These are phyloP conservation scores for Vaccinium vitisidaea DNA, from an alignment of 148 eudicot species.

Conservation along the genomic window DNA sequence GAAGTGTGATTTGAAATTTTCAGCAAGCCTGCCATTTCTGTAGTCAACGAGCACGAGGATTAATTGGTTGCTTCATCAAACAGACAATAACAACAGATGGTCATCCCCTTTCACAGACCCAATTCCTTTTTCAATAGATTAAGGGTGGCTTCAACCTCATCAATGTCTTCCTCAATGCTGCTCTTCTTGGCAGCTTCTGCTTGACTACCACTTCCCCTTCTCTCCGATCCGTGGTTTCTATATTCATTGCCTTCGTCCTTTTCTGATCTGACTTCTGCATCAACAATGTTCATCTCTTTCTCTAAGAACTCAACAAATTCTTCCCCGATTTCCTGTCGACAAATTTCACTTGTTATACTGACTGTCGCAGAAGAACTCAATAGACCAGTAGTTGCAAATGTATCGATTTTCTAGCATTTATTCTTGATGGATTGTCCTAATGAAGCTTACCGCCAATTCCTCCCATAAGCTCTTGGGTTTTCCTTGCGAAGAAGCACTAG, in stretches of 20 bases:
- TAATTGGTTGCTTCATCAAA: neutral
- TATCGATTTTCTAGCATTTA: neutral
- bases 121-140: slow-evolving; percentile 80
- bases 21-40: neutral
- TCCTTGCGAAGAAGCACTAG: slow-evolving; percentile 70
- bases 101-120: slow-evolving; percentile 46
- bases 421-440: neutral
- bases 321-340: slow-evolving; percentile 85
- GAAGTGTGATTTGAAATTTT: neutral
- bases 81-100: neutral
- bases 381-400: neutral
- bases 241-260: slow-evolving; percentile 21
- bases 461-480: slow-evolving; percentile 99
- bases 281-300: slow-evolving; percentile 79
- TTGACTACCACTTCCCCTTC: slow-evolving; percentile 25
- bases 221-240: slow-evolving; percentile 26
- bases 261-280: slow-evolving; percentile 35
- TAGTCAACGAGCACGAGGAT: neutral
- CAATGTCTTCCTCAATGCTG: slow-evolving; percentile 61
- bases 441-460: slow-evolving; percentile 68
- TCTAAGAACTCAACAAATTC: slow-evolving; percentile 96
- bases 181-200: slow-evolving; percentile 29
- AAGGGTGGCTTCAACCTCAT: slow-evolving; percentile 90
- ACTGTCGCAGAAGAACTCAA: neutral
- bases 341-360: neutral